Percentiles rank a stretch among this genome's conserved stretches.
phyloP scores from a whole-genome alignment of 352 stramenopile genomes.

The Pythium pyrilobum region DNA sequence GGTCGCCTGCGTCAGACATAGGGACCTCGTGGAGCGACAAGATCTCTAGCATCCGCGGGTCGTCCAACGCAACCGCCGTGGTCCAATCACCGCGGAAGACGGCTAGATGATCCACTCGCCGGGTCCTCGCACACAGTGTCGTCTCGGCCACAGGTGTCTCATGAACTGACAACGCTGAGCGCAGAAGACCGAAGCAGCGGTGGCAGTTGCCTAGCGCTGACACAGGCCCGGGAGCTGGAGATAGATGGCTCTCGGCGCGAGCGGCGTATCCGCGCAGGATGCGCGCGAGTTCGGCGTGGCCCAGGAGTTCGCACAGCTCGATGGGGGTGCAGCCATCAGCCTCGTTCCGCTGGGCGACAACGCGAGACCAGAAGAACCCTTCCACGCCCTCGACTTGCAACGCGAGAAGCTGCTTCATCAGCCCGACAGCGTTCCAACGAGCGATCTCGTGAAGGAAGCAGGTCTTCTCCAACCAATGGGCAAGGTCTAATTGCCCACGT shows the following conservation, averaged over 20 bases:
- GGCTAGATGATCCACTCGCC: neutral
- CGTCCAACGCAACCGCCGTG: constrained; percentile 2
- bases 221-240: no score
- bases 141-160: neutral
- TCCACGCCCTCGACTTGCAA: no score
- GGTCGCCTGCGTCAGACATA: neutral
- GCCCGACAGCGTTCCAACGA: constrained; percentile 31
- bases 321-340: constrained; percentile 21
- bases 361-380: neutral
- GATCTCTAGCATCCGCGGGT: neutral
- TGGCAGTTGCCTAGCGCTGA: neutral
- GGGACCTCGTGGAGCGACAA: neutral
- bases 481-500: no score
- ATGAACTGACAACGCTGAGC: constrained; percentile 1
- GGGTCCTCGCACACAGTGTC: no score
- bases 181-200: neutral
- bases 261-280: no score
- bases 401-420: constrained; percentile 3
- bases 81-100: neutral
- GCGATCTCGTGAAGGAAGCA: constrained; percentile 18
- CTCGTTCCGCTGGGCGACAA: neutral
- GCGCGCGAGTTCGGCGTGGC: constrained; percentile 8
- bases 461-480: neutral
- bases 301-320: constrained; percentile 24
- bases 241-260: no score